These are phyloP conservation scores for Dactylellina parvicollis DNA, from an alignment of 2,329 filamentous ascomycete genomes.

Conservation along the genomic window DNA sequence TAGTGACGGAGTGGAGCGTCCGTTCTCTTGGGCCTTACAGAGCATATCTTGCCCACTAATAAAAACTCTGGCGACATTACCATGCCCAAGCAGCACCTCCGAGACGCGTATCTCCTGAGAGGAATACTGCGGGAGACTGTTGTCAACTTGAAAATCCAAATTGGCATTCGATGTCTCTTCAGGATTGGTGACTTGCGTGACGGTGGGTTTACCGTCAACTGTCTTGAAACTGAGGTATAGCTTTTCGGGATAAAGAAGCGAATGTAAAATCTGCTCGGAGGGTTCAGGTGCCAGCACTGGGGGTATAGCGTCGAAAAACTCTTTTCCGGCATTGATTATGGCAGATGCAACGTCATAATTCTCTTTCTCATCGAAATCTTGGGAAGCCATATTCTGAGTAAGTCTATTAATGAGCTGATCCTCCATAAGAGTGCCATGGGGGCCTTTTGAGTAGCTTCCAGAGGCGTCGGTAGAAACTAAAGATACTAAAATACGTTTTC, in stretches of 20 bases:
- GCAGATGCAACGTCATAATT: neutral
- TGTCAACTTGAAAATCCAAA: neutral
- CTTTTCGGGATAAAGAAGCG: neutral
- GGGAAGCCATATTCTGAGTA: neutral
- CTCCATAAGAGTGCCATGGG: neutral
- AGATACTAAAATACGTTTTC: neutral
- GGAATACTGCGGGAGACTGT: neutral
- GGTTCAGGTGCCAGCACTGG: neutral
- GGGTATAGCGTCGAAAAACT: slow-evolving; percentile 5
- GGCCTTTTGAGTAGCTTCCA: neutral
- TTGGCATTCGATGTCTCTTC: too few relatives aligned
- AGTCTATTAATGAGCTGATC: slow-evolving; percentile 1
- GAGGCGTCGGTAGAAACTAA: neutral
- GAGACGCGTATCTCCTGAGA: slow-evolving; percentile 2
- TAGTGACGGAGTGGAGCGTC: neutral
- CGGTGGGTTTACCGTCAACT: neutral
- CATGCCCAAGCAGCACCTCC: neutral
- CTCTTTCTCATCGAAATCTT: neutral
- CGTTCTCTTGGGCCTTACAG: neutral
- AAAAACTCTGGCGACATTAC: neutral
- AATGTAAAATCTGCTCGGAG: neutral
- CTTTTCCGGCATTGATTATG: slow-evolving; percentile 1
- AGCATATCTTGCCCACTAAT: slow-evolving; percentile 5
- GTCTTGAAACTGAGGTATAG: slow-evolving; percentile 5
- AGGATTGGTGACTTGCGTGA: neutral